These are phyloP conservation scores for Thielaviopsis musarum DNA, from an alignment of 2,329 filamentous ascomycete genomes.

Conservation along the genomic window DNA sequence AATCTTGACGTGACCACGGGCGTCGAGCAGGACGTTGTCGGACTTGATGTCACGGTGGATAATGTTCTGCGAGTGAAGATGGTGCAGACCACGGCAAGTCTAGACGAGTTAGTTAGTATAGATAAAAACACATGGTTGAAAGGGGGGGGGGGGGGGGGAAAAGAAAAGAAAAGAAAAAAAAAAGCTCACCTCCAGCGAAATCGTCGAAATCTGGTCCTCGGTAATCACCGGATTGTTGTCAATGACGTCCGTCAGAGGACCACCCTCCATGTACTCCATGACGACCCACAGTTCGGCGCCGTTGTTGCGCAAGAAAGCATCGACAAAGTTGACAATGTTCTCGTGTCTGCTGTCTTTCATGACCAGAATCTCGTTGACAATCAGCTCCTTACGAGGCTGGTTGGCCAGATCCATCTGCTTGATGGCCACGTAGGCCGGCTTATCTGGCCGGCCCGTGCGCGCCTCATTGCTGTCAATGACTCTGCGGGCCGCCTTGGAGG, in stretches of 20 bases:
- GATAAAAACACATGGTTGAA: conserved; percentile 15
- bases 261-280: conserved; percentile 99
- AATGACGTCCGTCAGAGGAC: conserved; percentile 93
- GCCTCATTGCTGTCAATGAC: conserved; percentile 64
- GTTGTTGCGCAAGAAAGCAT: conserved; percentile 90
- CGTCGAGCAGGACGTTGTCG: conserved; percentile 91
- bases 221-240: conserved; percentile 91
- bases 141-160: too few species aligned
- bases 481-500: conserved; percentile 63
- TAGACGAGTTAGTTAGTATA: conserved; percentile 22
- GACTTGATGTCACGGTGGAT: conserved; percentile 99
- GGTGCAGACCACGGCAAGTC: conserved; percentile 90
- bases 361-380: conserved; percentile 98
- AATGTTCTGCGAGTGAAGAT: conserved; percentile 89
- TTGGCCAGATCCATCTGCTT: conserved; percentile 99
- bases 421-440: conserved; percentile 71
- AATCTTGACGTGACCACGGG: conserved; percentile 91
- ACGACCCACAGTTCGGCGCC: conserved; percentile 96
- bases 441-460: conserved; percentile 22
- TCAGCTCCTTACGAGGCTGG: conserved; percentile 92
- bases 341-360: conserved; percentile 98
- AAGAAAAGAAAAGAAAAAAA: not conserved
- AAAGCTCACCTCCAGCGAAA: conserved; percentile 67
- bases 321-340: conserved; percentile 98
- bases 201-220: conserved; percentile 94